Evolutionary conservation across 805 yeast genomes (phyloP), one percentile per base, ranked within the genome.

Genomic region (Starmerella powellii): DNA sequence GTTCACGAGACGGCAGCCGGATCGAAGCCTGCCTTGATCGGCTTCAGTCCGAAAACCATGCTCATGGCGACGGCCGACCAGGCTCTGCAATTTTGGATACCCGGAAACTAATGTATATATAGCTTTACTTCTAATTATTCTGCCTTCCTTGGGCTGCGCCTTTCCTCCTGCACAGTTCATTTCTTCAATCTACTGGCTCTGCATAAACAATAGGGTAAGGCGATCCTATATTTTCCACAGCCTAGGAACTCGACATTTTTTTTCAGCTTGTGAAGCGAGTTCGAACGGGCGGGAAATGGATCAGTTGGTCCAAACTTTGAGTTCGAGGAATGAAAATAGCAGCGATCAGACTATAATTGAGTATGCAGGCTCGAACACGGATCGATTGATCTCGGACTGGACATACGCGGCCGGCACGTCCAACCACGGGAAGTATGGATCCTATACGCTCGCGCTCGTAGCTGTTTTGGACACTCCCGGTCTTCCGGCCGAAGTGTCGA

Each of bases 11-110:
- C 47, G 41, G 34, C 56, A 41, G 33, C 53, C 39, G 16, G 47
- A 2, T 38, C 42, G 27, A 50, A 44, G 38, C 43, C 57, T 11
- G 34, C 51, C 1, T 13, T 53, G 6, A 24, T 54, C 10, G 43
- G 44, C 6, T 78, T 78, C 58, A 76, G 78, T 51, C 88, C 88
- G 2, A 70, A 71, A 47, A 58, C 72, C 28, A 65, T 74, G 56
- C 66, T 71, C 44, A 57, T 81, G 50, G 80, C 84, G 2, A 69
- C 85, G 1, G 84, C 82, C 6, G 81, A 76, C 54, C 70, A 63
- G 6, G 73, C 65, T 30, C 54, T 74, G 17, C 55, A 66, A 2
- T 52, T 73, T 31, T 73, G 74, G 74, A 40, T 51, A 2, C 55
- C 56, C n/a, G 28, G 26, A 20, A 33, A 13, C 13, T 13, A 13